phyloP scores from a whole-genome alignment of 2,329 filamentous ascomycete genomes.

The Ophiostoma triangulosporum region DNA sequence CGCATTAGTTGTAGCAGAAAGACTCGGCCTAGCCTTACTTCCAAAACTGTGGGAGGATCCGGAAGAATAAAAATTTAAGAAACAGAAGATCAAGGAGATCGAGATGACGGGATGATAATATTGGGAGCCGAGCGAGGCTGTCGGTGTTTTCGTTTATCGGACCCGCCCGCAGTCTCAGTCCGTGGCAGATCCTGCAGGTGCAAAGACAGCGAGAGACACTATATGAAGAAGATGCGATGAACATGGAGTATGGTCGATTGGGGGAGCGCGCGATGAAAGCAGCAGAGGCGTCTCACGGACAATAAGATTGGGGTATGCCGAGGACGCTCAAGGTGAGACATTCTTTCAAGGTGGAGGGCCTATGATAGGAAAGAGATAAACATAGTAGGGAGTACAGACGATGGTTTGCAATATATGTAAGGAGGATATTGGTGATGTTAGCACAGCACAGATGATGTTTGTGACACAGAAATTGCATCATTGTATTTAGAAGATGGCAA shows the following conservation, averaged over 20 bases:
- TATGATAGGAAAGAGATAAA: not conserved
- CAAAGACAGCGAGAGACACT: not conserved
- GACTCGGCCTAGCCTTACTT: no score
- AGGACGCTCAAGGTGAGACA: not conserved
- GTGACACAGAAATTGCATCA: no score
- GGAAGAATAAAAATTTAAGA: not conserved
- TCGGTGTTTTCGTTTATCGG: slow-evolving; percentile 1
- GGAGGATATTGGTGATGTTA: no score
- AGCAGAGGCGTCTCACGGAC: not conserved
- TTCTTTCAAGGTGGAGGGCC: not conserved
- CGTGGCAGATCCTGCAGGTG: slow-evolving; percentile 8
- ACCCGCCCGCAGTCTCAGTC: slow-evolving; percentile 1
- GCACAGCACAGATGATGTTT: no score
- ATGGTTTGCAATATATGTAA: no score
- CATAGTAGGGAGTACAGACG: not conserved
- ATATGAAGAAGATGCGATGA: not conserved
- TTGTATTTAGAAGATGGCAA: no score
- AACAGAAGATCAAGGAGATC: not conserved
- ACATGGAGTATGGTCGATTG: not conserved
- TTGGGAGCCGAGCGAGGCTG: not conserved
- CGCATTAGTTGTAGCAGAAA: no score
- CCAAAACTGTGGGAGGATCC: not conserved
- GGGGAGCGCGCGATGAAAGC: no score
- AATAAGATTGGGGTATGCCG: slow-evolving; percentile 8
- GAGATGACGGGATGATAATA: not conserved